Evolutionary conservation across 352 stramenopile species (phyloP).

Genomic region (Hyaloperonospora brassicae): DNA sequence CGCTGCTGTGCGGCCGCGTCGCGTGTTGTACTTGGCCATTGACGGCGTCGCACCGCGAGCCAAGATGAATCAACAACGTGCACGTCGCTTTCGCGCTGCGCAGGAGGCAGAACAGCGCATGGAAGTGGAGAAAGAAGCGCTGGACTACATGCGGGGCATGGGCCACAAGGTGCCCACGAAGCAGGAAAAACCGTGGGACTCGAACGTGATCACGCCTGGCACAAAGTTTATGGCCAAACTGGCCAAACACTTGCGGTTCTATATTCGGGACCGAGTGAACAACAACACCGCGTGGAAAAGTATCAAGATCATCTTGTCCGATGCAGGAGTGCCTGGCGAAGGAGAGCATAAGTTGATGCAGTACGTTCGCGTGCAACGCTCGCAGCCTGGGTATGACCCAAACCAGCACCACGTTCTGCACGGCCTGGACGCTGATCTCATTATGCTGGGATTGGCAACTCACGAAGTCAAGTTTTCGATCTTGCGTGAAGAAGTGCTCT

Average conservation of each 20-base stretch:
- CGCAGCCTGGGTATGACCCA: conserved; percentile 93
- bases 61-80: conserved; percentile 99
- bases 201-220: conserved; percentile 99
- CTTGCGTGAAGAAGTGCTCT: conserved; percentile 91
- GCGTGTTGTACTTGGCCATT: conserved; percentile 97
- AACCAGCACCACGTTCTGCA: conserved; percentile 97
- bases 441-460: conserved; percentile 98
- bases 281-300: conserved; percentile 90
- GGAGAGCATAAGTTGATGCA: conserved; percentile 99
- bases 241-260: conserved; percentile 86
- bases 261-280: conserved; percentile 92
- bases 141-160: conserved; percentile 88
- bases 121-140: conserved; percentile 89
- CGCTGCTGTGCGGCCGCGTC: conserved; percentile 88
- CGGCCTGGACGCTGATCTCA: conserved; percentile 98
- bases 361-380: conserved; percentile 92
- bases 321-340: conserved; percentile 95
- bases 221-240: conserved; percentile 97
- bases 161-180: conserved; percentile 74
- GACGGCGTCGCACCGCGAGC: conserved; percentile 97
- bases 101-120: conserved; percentile 91
- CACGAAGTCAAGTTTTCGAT: conserved; percentile 99
- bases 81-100: conserved; percentile 92
- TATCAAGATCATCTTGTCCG: conserved; percentile 94
- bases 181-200: conserved; percentile 92